A percentile compares a stretch with the other conserved stretches of the same genome.
Conservation (phyloP, 2,329 filamentous ascomycete species). For the Nothopassalora personata region DNA sequence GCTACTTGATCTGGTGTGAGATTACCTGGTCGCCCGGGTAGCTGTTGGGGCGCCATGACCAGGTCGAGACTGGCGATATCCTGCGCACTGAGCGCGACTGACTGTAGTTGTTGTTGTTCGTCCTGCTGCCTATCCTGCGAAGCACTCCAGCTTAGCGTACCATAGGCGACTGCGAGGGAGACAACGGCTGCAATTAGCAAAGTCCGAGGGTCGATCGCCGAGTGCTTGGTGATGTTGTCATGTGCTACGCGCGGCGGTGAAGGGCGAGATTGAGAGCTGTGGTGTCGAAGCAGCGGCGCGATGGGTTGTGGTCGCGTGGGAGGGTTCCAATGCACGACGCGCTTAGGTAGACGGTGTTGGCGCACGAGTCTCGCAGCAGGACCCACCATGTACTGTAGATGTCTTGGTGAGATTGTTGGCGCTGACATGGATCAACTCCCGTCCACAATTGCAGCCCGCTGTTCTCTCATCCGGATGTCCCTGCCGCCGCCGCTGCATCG, state of each 20-base stretch:
- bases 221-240: slow-evolving; percentile 3
- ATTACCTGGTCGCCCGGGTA: slow-evolving; percentile 73
- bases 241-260: not conserved
- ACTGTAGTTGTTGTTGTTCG: slow-evolving; percentile 1
- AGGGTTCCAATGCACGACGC: not conserved
- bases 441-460: not conserved
- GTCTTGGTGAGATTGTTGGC: not conserved
- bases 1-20: slow-evolving; percentile 84
- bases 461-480: not conserved
- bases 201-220: slow-evolving; percentile 21
- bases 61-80: slow-evolving; percentile 1
- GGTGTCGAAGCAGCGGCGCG: not conserved
- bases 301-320: not conserved
- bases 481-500: not conserved
- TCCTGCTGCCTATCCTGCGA: slow-evolving; percentile 1
- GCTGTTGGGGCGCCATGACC: slow-evolving; percentile 4
- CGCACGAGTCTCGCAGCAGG: not conserved
- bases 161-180: slow-evolving; percentile 21
- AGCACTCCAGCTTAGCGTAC: slow-evolving; percentile 13
- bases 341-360: slow-evolving; percentile 1
- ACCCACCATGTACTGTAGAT: slow-evolving; percentile 1
- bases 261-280: not conserved
- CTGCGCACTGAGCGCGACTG: slow-evolving; percentile 14
- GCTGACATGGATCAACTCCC: not conserved
- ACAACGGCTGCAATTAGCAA: slow-evolving; percentile 22